phyloP scores from a whole-genome alignment of 176 grass and related monocot species.

The Aegilops longissima region DNA sequence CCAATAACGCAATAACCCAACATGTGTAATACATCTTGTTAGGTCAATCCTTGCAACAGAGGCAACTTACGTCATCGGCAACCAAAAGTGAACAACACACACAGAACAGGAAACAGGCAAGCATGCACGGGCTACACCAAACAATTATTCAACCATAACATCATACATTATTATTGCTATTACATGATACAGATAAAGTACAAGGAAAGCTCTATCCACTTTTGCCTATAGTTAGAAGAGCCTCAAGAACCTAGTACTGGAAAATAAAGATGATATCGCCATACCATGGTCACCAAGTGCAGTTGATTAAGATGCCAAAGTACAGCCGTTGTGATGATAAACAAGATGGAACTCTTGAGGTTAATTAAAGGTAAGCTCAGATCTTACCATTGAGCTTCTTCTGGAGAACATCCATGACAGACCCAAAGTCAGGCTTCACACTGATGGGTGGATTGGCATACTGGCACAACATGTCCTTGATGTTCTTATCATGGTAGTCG shows the following conservation, averaged over 20 bases:
- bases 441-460: constrained; percentile 61
- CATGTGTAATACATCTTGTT: neutral
- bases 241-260: constrained; percentile 53
- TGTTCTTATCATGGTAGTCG: constrained; percentile 65
- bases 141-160: constrained; percentile 27
- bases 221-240: constrained; percentile 44
- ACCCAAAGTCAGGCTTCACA: constrained; percentile 72
- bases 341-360: constrained; percentile 10
- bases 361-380: constrained; percentile 34
- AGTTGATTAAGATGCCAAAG: constrained; percentile 31
- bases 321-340: constrained; percentile 15
- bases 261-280: constrained; percentile 38
- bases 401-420: constrained; percentile 78
- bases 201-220: constrained; percentile 53
- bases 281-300: constrained; percentile 42
- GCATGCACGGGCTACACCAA: neutral
- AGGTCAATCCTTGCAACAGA: neutral
- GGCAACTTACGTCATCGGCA: neutral
- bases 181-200: constrained; percentile 49
- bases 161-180: constrained; percentile 32
- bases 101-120: neutral
- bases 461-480: constrained; percentile 61
- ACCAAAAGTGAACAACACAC: neutral
- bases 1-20: neutral
- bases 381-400: constrained; percentile 61